Evolutionary conservation across 1,284 basidiomycete species (phyloP), one percentile per base, ranked within the genome.

Genomic region (Stygiomarasmius scandens): DNA sequence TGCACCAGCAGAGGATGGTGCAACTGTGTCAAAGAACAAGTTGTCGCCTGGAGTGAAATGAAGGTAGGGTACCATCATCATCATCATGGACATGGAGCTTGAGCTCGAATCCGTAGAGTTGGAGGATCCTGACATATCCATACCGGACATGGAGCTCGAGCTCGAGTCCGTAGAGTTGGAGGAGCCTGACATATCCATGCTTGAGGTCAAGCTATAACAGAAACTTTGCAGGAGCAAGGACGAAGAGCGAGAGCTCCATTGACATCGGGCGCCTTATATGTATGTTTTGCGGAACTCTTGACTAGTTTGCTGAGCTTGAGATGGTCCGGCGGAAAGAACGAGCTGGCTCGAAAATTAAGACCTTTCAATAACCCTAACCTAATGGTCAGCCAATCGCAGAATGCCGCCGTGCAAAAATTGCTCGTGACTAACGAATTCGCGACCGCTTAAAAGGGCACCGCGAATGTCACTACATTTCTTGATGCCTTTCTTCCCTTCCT

Each of bases 21-120:
- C 56, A 51, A 67, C 63, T 32, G 58, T 46, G 6, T 61, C 22
- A 59, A 67, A 67, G 48, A 67, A 25, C 20, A 67, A 19, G 24
- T 48, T 54, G 46, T 67, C 66, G 0, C 66, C 66, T 4, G 51
- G 59, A 16, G 61, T 65, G 55, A 67, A 67, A 53, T 67, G 66
- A 10, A 67, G 60, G 54, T 65, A 67, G 6, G 65, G 34, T 54
- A 66, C 65, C 65, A 67, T 67, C 65, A 63, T 64, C 48, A 52
- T 51, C 27, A 49, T 45, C 56, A 54, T 9, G 38, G 8, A 9
- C 38, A 19, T 16, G n/a, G n/a, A n/a, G 16, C 38, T 41, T 16
- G 38, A 41, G 38, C 38, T 41, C 4, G 38, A 41, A 16, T 5
- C 5, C 4, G 38, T 41, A 5, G 38, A 41, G 38, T 41, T 41